A percentile compares a stretch with the other conserved stretches of the same genome.
These are phyloP conservation scores for Neurospora sp. DNA, from an alignment of 495 filamentous ascomycete species.

Conservation along the genomic window DNA sequence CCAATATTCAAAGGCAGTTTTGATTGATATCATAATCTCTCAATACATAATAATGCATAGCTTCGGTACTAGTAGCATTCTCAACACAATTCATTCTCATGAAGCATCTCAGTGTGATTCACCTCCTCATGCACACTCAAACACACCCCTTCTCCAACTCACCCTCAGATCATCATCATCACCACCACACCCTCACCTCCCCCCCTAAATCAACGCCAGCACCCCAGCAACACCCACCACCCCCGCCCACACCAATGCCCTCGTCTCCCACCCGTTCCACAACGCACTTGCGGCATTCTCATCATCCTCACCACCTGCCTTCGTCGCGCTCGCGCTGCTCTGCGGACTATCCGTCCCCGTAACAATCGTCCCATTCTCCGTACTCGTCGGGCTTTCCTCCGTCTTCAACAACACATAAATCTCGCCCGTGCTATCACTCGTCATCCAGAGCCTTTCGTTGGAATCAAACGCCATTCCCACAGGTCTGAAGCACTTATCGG, in stretches of 20 bases:
- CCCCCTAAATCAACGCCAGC: background rate
- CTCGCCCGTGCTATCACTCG: conserved; percentile 41
- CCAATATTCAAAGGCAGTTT: background rate
- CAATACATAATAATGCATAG: background rate
- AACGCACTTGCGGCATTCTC: background rate
- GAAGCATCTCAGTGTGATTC: background rate
- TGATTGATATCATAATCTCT: background rate
- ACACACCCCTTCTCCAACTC: no score
- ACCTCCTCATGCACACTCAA: background rate
- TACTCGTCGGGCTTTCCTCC: conserved; percentile 1
- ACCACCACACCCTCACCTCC: background rate
- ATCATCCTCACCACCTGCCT: background rate
- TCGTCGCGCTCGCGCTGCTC: background rate
- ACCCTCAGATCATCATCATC: background rate
- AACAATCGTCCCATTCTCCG: conserved; percentile 12
- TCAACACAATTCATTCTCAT: background rate
- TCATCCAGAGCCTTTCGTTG: conserved; percentile 36
- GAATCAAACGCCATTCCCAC: conserved; percentile 38
- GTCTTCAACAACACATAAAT: conserved; percentile 33
- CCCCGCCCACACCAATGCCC: background rate
- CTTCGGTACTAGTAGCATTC: background rate
- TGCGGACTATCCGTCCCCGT: background rate
- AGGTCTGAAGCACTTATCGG: conserved; percentile 40
- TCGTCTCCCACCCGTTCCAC: background rate
- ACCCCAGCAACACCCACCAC: background rate